A percentile compares a stretch with the other conserved stretches of the same genome.
phyloP scores from a whole-genome alignment of 352 stramenopile genomes.

The Detonula confervacea region DNA sequence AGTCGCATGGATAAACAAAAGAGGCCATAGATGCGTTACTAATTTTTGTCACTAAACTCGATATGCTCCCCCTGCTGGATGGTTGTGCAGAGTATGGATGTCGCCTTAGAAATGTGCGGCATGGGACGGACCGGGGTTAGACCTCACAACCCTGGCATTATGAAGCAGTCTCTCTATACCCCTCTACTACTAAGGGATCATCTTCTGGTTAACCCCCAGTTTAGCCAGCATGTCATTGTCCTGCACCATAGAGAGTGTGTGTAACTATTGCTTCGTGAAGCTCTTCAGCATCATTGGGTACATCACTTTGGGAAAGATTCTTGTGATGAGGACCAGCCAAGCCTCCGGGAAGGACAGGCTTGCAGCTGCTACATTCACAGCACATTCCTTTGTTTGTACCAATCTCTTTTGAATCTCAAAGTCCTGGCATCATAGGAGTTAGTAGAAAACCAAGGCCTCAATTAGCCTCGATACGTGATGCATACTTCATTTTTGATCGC shows the following conservation, averaged over 20 bases:
- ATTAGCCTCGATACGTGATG: background rate
- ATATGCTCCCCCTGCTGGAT: too few species aligned
- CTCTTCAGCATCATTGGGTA: background rate
- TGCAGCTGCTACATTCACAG: background rate
- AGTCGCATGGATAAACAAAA: too few species aligned
- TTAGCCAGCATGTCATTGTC: background rate
- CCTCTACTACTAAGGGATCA: too few species aligned
- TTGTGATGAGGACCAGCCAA: background rate
- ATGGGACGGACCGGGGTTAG: too few species aligned
- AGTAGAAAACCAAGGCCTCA: too few species aligned
- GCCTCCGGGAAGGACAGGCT: background rate
- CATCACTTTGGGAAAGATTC: constrained; percentile 3
- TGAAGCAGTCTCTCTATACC: too few species aligned
- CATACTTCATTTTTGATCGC: background rate
- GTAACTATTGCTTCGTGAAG: background rate
- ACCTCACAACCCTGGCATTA: too few species aligned
- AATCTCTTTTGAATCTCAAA: background rate
- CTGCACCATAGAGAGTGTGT: background rate
- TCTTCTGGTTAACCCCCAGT: background rate
- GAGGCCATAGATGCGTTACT: too few species aligned
- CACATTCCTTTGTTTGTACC: background rate
- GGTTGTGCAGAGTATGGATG: too few species aligned
- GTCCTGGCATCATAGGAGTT: background rate
- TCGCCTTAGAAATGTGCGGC: too few species aligned
- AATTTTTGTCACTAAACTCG: too few species aligned